Percentiles rank a stretch among this genome's conserved stretches.
Conservation (phyloP, 108 stramenopile genomes). For the Cyclotella atomus region DNA sequence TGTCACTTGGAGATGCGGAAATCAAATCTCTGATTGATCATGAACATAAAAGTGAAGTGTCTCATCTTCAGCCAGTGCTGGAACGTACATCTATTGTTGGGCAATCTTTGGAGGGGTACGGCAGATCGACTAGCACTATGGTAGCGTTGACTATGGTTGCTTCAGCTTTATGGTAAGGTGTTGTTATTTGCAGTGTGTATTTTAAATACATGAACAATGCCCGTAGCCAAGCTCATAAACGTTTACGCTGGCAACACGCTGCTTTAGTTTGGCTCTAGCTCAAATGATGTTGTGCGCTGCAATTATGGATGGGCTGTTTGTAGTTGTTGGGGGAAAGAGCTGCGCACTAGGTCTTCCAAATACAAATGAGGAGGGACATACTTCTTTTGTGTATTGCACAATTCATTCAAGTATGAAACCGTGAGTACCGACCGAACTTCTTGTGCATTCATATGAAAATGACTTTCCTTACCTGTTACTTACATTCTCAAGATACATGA, state of each 20-base stretch:
- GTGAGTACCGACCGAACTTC: constrained; percentile 2
- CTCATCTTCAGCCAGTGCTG: constrained; percentile 14
- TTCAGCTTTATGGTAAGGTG: constrained; percentile 31
- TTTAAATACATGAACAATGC: background rate
- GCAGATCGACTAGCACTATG: constrained; percentile 11
- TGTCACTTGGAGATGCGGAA: too few species aligned
- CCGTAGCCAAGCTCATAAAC: background rate
- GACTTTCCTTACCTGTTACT: background rate
- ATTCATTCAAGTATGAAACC: constrained; percentile 37
- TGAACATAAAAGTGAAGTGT: background rate
- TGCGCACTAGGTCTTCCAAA: constrained; percentile 36
- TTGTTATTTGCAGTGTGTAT: background rate
- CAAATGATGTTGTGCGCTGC: constrained; percentile 49
- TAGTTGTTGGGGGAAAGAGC: constrained; percentile 29
- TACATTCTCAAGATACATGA: background rate
- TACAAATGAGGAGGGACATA: background rate
- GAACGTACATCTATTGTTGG: constrained; percentile 42
- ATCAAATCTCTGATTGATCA: background rate
- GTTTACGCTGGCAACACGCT: background rate
- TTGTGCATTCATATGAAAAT: background rate
- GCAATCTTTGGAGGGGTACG: constrained; percentile 34
- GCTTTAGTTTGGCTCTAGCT: constrained; percentile 16
- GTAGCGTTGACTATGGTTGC: constrained; percentile 47
- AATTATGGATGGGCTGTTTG: constrained; percentile 42
- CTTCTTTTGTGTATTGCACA: constrained; percentile 33